Percentiles rank a stretch among this genome's conserved stretches.
These are phyloP conservation scores for Salix viminalis DNA, from an alignment of 345 rosid genomes.

Conservation along the genomic window DNA sequence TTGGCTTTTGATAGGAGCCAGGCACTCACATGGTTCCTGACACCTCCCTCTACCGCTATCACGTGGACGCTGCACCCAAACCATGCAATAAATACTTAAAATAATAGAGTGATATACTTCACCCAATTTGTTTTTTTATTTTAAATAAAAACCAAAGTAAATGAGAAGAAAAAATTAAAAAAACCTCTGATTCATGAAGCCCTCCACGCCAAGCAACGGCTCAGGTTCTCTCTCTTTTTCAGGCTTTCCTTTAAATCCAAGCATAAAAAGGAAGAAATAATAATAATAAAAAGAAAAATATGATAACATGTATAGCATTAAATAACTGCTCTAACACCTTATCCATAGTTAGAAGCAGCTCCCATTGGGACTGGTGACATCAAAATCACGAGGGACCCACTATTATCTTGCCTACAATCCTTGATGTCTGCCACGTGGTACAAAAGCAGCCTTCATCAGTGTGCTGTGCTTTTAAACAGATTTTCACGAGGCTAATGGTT, in stretches of 20 bases:
- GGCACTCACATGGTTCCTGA: slow-evolving; percentile 51
- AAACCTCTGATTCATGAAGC: slow-evolving; percentile 17
- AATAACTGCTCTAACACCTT: slow-evolving; percentile 9
- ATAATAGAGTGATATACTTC: neutral
- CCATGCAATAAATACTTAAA: slow-evolving; percentile 10
- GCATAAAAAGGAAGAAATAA: slow-evolving; percentile 17
- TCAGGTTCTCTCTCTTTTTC: slow-evolving; percentile 32
- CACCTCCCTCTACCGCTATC: slow-evolving; percentile 35
- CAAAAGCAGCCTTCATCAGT: neutral
- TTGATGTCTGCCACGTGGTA: slow-evolving; percentile 27
- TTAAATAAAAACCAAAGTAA: neutral
- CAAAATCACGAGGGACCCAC: slow-evolving; percentile 8
- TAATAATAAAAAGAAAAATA: neutral
- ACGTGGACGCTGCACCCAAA: slow-evolving; percentile 42
- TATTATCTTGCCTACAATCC: slow-evolving; percentile 1
- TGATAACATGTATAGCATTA: neutral
- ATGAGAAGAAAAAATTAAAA: neutral
- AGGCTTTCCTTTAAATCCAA: slow-evolving; percentile 46
- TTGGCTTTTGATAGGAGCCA: slow-evolving; percentile 34
- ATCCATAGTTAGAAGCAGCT: slow-evolving; percentile 17
- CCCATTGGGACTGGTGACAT: slow-evolving; percentile 12
- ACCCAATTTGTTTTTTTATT: neutral
- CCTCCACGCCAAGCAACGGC: slow-evolving; percentile 55
- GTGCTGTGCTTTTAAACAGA: neutral
- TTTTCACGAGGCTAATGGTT: too few relatives aligned